Base-by-base conservation (phyloP, 176 grass and related monocot species). In the Musa schizocarpa region DNA sequence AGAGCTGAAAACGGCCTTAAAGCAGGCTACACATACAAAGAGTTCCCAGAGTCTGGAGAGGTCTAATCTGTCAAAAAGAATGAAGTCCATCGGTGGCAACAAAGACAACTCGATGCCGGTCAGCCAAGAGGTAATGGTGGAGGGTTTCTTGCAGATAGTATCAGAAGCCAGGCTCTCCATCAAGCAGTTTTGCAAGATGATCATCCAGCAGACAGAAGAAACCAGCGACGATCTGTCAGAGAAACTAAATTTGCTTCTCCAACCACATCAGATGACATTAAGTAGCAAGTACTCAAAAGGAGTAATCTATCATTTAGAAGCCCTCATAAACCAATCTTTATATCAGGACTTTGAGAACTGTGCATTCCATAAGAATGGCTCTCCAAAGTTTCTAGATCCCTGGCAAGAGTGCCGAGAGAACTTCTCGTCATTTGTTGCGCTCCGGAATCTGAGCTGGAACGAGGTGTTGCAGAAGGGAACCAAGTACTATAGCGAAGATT, bases 271-370 rank as follows among this genome's bases (percentile, higher is more conserved):
- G 2, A 61, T 98, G 9, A 78, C 69, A 0, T 70, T 83, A 0
- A 79, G 19, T 2, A 80, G 89, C 64, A 94, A 80, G 63, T 80
- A 81, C 59, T 80, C 81, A 0, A 99, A 92, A 77, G 70, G 27
- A 13, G 85, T 92, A 29, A 2, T 94, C 66, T 99, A 95, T 51
- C 96, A 99, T 78, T 80, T 99, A 7, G 91, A 99, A 89, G 88
- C 86, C 14, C 82, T 99, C 20, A 77, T 94, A 77, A 94, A 94
- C 81, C 88, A 87, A 68, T 81, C 78, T 1, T 80, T 99, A 79
- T 99, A 94, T 22, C 84, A 92, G 71, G 96, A 99, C 81, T 99
- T 99, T 0, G 96, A 99, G 85, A 99, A 99, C 74, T 88, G 96
- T 73, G 77, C 69, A 0, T 99, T 92, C 75, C 73, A 90, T 67